A percentile compares a stretch with the other conserved stretches of the same genome.
phyloP scores from a whole-genome alignment of 2,329 filamentous ascomycete species.

The Alternaria solani region DNA sequence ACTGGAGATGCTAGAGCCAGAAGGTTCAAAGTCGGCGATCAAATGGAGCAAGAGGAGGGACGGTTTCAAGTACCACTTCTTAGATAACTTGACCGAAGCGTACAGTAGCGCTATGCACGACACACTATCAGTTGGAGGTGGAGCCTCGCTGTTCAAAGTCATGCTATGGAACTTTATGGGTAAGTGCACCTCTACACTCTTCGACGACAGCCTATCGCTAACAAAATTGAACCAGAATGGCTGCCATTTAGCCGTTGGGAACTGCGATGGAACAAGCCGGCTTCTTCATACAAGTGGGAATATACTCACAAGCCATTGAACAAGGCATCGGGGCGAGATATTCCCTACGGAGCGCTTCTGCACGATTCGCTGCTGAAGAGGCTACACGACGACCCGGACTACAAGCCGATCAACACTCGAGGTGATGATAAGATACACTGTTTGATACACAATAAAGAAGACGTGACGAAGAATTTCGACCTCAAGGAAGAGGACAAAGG shows the following conservation, averaged over 20 bases:
- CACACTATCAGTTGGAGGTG: background rate
- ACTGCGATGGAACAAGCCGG: background rate
- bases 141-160: constrained; percentile 7
- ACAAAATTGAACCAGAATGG: background rate
- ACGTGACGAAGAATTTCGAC: background rate
- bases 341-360: background rate
- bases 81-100: background rate
- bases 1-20: constrained; percentile 1
- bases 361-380: constrained; percentile 3
- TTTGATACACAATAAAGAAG: background rate
- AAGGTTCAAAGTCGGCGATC: background rate
- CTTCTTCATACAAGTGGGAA: background rate
- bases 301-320: background rate
- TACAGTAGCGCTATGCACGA: constrained; percentile 2
- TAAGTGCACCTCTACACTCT: background rate
- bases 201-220: background rate
- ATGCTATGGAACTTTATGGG: constrained; percentile 11
- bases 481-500: background rate
- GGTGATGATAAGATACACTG: background rate
- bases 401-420: background rate
- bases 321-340: background rate
- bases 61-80: constrained; percentile 8
- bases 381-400: background rate
- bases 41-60: background rate
- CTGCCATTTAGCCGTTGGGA: constrained; percentile 8